Percentiles rank a stretch among this genome's conserved stretches.
Conservation (phyloP, 345 rosid species). For the Balakata baccata region DNA sequence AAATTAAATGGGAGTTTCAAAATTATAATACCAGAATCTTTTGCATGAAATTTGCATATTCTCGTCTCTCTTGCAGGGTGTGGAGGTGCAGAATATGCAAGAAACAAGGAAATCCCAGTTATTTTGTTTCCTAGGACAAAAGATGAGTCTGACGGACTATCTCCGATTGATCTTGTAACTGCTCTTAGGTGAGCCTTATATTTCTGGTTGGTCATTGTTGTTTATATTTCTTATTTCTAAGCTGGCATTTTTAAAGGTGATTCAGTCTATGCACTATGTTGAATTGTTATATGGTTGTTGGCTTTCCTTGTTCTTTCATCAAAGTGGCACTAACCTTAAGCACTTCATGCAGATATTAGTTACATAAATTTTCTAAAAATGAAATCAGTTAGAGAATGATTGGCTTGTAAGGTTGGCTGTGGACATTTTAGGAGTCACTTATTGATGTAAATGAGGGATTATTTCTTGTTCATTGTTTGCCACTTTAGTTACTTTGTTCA, state of each 20-base stretch:
- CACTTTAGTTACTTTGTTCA: neutral
- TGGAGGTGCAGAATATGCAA: slow-evolving; percentile 85
- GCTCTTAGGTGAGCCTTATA: slow-evolving; percentile 48
- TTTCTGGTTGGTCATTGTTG: neutral
- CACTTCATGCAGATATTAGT: neutral
- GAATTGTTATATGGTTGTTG: neutral
- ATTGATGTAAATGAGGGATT: neutral
- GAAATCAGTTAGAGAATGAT: neutral
- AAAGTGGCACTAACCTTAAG: neutral
- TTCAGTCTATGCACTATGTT: neutral
- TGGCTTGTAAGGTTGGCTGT: neutral
- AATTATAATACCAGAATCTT: neutral
- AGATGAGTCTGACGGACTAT: slow-evolving; percentile 51
- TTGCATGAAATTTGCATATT: neutral
- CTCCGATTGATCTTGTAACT: slow-evolving; percentile 56
- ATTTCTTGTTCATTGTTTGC: neutral
- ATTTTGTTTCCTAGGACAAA: slow-evolving; percentile 60
- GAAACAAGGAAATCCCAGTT: slow-evolving; percentile 57
- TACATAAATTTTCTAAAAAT: neutral
- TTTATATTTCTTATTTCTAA: neutral
- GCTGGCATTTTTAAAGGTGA: neutral
- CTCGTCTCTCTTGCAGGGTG: slow-evolving; percentile 45
- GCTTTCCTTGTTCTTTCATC: neutral
- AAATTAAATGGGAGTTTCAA: neutral
- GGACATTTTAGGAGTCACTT: neutral